A percentile compares a stretch with the other conserved stretches of the same genome.
phyloP scores from a whole-genome alignment of 257 asterid species.

The Ilex aquifolium region DNA sequence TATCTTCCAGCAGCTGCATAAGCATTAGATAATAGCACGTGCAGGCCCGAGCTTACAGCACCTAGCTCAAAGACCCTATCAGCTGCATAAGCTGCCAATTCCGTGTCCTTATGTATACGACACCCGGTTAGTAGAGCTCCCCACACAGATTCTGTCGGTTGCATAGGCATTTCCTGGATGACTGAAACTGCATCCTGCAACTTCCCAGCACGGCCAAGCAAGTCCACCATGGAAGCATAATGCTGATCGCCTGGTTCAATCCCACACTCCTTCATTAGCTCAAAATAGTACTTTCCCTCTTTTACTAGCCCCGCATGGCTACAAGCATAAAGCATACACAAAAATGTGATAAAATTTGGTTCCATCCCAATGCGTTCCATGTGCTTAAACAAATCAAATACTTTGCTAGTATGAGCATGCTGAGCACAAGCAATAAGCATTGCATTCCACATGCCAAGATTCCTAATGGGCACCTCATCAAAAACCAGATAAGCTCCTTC shows the following conservation, averaged over 20 bases:
- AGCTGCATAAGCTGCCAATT: slow-evolving; percentile 73
- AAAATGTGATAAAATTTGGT: slow-evolving; percentile 74
- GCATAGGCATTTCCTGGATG: slow-evolving; percentile 70
- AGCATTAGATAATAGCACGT: slow-evolving; percentile 62
- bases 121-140: slow-evolving; percentile 89
- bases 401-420: slow-evolving; percentile 50
- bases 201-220: slow-evolving; percentile 81
- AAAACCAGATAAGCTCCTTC: slow-evolving; percentile 63
- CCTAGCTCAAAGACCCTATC: slow-evolving; percentile 65
- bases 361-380: slow-evolving; percentile 41
- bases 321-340: slow-evolving; percentile 65
- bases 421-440: slow-evolving; percentile 79
- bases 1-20: slow-evolving; percentile 78
- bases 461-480: slow-evolving; percentile 42
- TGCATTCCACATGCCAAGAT: slow-evolving; percentile 78
- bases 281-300: slow-evolving; percentile 60
- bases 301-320: slow-evolving; percentile 70
- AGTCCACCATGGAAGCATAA: slow-evolving; percentile 83
- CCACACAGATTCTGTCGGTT: slow-evolving; percentile 75
- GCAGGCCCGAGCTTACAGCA: slow-evolving; percentile 65
- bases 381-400: slow-evolving; percentile 49
- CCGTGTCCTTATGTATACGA: slow-evolving; percentile 51
- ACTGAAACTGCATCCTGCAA: slow-evolving; percentile 60
- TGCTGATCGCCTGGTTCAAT: slow-evolving; percentile 74
- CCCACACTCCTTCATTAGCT: slow-evolving; percentile 50